These are phyloP conservation scores for Suhomyces panamericanus DNA, from an alignment of 1,139 yeast species.

Conservation along the genomic window DNA sequence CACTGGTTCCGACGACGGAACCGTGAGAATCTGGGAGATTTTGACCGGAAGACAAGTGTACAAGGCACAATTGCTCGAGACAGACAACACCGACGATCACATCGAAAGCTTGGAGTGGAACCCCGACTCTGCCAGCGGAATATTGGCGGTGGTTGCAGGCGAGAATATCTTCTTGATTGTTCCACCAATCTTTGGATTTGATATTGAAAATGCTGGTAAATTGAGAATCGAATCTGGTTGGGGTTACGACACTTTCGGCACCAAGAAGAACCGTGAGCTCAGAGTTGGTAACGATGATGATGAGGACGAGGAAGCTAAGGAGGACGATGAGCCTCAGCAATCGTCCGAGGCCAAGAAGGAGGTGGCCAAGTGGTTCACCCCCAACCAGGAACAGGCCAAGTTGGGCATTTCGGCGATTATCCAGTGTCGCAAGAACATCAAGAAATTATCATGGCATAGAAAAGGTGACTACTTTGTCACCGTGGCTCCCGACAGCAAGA, in stretches of 20 bases:
- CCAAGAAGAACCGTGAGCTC: constrained; percentile 45
- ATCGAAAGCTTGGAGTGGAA: constrained; percentile 89
- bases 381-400: constrained; percentile 58
- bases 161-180: constrained; percentile 75
- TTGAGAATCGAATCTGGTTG: constrained; percentile 85
- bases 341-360: constrained; percentile 47
- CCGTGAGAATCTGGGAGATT: constrained; percentile 95
- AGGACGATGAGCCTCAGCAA: constrained; percentile 30
- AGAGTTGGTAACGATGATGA: constrained; percentile 42
- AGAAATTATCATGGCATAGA: constrained; percentile 92
- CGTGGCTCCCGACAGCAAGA: constrained; percentile 86
- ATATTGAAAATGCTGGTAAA: constrained; percentile 78
- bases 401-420: constrained; percentile 73
- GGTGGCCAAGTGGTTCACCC: constrained; percentile 84
- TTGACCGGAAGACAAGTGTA: constrained; percentile 92
- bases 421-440: constrained; percentile 70
- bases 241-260: constrained; percentile 82
- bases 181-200: constrained; percentile 90
- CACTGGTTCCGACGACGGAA: constrained; percentile 96
- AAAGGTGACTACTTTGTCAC: constrained; percentile 96
- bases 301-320: constrained; percentile 34
- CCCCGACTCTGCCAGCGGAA: constrained; percentile 70
- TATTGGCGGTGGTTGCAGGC: constrained; percentile 83
- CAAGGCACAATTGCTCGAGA: constrained; percentile 55
- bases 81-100: constrained; percentile 66